Evolutionary conservation across 441 rosid genomes (phyloP), one percentile per base, ranked within the genome.

Genomic region (Isatis lusitanica): DNA sequence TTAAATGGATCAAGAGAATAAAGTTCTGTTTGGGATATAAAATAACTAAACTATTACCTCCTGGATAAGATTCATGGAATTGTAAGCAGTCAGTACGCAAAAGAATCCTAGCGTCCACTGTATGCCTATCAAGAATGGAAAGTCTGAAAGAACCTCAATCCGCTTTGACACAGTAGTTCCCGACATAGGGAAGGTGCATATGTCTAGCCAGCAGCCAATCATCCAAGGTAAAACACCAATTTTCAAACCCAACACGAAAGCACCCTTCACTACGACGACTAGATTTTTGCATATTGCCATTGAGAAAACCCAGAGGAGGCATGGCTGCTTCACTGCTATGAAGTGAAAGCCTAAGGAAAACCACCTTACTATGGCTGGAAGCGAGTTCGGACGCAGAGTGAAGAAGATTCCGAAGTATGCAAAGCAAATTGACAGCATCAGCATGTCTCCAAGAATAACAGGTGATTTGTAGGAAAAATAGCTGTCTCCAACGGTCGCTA

Each of bases 201-300:
- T 21, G 4, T 43, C 26, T 11, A 75, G 11, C 74, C 70, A 75
- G n/a, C 9, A 62, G 3, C 79, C 79, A 44, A 75, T 31, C 1
- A 75, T 15, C 65, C 30, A 75, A 43, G 79, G 79, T 35, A 75
- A 13, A 36, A 68, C 42, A 63, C 42, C 57, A 12, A 38, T 30
- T 53, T 75, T 75, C 1, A 75, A 43, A 11, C 42, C 52, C 31
- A 55, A 4, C 35, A 68, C 44, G 4, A 53, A 36, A 26, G 59
- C n/a, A 44, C 61, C 38, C 24, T 21, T 21, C 24, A 21, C 24
- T 21, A 21, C 24, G 24, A 21, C 24, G 24, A 21, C 1, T 21
- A 21, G 28, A 48, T 12, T 47, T 70, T 35, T 59, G 67, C 30
- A 59, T 30, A 39, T 36, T 47, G 15, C 7, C n/a, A 47, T 60